phyloP scores from a whole-genome alignment of 805 yeast genomes.

The Suhomyces sp. region DNA sequence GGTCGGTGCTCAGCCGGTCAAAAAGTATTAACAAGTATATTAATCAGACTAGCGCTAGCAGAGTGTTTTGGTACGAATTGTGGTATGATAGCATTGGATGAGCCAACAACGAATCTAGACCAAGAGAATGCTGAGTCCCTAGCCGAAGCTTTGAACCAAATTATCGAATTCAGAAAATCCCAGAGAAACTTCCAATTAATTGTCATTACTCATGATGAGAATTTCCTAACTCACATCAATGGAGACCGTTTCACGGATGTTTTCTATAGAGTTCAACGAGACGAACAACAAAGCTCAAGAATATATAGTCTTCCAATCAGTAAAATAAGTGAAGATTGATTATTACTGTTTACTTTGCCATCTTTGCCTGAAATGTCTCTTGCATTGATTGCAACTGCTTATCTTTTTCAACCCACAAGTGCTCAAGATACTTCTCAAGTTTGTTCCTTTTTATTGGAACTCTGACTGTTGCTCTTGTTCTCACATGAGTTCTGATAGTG shows the following conservation, averaged over 20 bases:
- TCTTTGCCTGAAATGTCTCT: neutral
- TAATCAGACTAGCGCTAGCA: constrained; percentile 86
- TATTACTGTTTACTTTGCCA: neutral
- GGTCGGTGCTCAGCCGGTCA: constrained; percentile 99
- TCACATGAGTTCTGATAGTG: constrained; percentile 46
- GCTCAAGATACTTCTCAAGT: constrained; percentile 75
- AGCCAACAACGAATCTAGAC: constrained; percentile 95
- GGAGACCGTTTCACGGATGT: constrained; percentile 85
- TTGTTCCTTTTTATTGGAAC: constrained; percentile 53
- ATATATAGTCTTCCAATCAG: constrained; percentile 52
- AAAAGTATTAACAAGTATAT: constrained; percentile 86
- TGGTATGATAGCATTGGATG: constrained; percentile 95
- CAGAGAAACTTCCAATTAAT: constrained; percentile 92
- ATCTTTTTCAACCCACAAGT: constrained; percentile 71
- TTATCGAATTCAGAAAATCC: constrained; percentile 67
- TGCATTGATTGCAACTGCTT: constrained; percentile 19
- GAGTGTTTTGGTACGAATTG: constrained; percentile 94
- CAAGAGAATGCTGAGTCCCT: constrained; percentile 83
- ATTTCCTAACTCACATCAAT: constrained; percentile 78
- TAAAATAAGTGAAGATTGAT: constrained; percentile 19
- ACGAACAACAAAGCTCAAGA: constrained; percentile 75
- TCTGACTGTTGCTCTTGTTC: constrained; percentile 43
- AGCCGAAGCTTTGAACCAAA: constrained; percentile 72
- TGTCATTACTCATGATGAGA: constrained; percentile 95
- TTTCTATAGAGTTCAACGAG: constrained; percentile 77